Conservation (phyloP, 768 basidiomycete species). For the Boletus rufocinnamomeus region DNA sequence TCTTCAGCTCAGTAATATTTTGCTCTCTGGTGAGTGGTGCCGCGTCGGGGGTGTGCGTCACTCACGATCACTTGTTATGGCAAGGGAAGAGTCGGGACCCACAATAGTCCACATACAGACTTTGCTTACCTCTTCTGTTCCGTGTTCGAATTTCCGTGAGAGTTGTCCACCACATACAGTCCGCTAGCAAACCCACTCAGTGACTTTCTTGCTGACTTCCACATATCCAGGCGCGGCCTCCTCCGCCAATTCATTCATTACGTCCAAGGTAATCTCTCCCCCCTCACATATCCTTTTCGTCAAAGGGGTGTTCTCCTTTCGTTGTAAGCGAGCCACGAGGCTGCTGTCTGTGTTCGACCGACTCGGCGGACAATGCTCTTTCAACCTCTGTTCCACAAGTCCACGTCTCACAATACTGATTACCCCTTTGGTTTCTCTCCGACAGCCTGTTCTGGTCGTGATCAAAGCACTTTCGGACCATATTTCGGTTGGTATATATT, state of each 20-base stretch:
- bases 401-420: conserved; percentile 27
- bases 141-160: conserved; percentile 39
- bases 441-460: conserved; percentile 30
- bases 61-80: conserved; percentile 32
- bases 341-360: conserved; percentile 14
- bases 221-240: conserved; percentile 62
- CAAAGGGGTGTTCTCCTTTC: conserved; percentile 6
- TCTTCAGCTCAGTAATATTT: conserved; percentile 4
- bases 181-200: background rate
- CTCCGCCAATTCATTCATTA: conserved; percentile 67
- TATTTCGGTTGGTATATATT: conserved; percentile 34
- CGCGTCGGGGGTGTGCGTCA: conserved; percentile 5
- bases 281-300: conserved; percentile 9
- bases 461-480: conserved; percentile 26
- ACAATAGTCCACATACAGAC: conserved; percentile 49
- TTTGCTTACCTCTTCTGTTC: conserved; percentile 45
- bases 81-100: conserved; percentile 50
- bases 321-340: conserved; percentile 31
- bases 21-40: conserved; percentile 15
- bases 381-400: conserved; percentile 24
- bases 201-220: conserved; percentile 14
- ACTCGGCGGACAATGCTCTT: conserved; percentile 31
- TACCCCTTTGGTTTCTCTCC: conserved; percentile 10
- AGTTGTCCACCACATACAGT: conserved; percentile 9
- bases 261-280: conserved; percentile 47